phyloP scores from a whole-genome alignment of 2,329 filamentous ascomycete species.

The Botrytis hyacinthi region DNA sequence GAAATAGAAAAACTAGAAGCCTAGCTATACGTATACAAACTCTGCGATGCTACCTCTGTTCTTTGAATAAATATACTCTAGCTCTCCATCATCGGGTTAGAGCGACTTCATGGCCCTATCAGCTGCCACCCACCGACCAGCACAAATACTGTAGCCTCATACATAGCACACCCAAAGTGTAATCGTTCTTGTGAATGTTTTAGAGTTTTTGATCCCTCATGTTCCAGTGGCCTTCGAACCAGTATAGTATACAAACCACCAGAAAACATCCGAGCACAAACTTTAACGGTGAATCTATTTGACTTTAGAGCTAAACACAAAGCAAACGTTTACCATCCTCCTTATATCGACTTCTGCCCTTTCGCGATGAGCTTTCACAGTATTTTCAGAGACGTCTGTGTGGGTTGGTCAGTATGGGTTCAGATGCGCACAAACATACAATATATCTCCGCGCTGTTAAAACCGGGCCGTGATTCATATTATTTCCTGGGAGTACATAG shows the following conservation, averaged over 20 bases:
- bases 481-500: background rate
- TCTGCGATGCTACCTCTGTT: background rate
- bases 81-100: background rate
- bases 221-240: background rate
- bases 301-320: conserved; percentile 4
- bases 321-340: background rate
- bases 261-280: conserved; percentile 3
- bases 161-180: background rate
- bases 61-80: background rate
- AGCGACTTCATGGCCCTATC: conserved; percentile 3
- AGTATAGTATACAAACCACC: background rate
- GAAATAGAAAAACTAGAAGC: too few species aligned
- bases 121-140: background rate
- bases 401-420: background rate
- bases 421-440: background rate
- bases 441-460: conserved; percentile 1
- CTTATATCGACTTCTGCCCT: background rate
- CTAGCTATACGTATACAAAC: background rate
- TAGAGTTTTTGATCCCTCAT: background rate
- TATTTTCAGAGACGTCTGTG: background rate
- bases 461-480: background rate
- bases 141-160: background rate
- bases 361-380: conserved; percentile 3
- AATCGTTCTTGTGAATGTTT: background rate
- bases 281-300: conserved; percentile 5